Percentiles rank a stretch among this genome's conserved stretches.
Evolutionary conservation across 2,329 filamentous ascomycete genomes (phyloP).

Genomic region (Apiospora saccharicola): DNA sequence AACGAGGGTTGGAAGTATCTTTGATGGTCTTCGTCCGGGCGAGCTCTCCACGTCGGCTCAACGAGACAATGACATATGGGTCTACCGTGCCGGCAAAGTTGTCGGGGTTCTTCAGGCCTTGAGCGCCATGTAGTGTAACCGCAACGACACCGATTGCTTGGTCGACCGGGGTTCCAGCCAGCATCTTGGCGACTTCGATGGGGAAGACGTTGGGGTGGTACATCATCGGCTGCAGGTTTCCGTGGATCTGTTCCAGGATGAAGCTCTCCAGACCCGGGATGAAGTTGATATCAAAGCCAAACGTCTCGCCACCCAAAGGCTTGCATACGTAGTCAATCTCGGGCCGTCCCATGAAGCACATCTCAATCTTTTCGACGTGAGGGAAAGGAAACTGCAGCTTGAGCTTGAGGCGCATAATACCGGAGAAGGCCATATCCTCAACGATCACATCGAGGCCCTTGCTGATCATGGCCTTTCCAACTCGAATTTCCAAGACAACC

Average conservation of each 20-base stretch:
- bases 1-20: constrained; percentile 85
- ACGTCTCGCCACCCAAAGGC: constrained; percentile 90
- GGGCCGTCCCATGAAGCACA: constrained; percentile 91
- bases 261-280: constrained; percentile 93
- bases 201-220: constrained; percentile 98
- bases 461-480: constrained; percentile 96
- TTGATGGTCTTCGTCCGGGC: constrained; percentile 88
- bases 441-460: constrained; percentile 98
- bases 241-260: constrained; percentile 95
- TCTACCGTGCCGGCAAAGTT: constrained; percentile 92
- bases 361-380: constrained; percentile 92
- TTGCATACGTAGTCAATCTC: constrained; percentile 98
- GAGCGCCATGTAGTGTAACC: constrained; percentile 87
- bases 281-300: constrained; percentile 99
- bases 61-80: constrained; percentile 84
- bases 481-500: constrained; percentile 89
- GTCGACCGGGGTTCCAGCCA: constrained; percentile 91
- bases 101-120: constrained; percentile 93
- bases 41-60: constrained; percentile 83
- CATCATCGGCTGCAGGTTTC: constrained; percentile 95
- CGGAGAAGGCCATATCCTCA: constrained; percentile 95
- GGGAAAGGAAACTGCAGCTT: constrained; percentile 97
- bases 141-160: constrained; percentile 95
- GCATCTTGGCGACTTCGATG: constrained; percentile 97
- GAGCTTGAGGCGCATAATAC: constrained; percentile 95